Base-by-base conservation (phyloP, 192 early-diverging fungal genomes). In the Phlyctochytrium planicorne region DNA sequence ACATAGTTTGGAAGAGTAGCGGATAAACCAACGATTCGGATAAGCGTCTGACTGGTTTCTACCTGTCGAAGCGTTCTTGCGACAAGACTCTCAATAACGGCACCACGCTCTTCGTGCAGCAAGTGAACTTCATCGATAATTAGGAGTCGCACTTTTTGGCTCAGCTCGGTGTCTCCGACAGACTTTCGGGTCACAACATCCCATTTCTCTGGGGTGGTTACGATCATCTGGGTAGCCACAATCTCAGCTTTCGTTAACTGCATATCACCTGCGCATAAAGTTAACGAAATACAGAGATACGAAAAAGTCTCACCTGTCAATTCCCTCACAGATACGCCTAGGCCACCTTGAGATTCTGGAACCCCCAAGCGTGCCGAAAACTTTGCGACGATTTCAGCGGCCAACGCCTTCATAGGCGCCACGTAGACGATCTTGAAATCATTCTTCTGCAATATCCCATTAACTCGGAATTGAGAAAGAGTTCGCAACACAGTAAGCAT, bases 161-260 rank as follows among this genome's bases (percentile, higher is more conserved):
- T 87, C 10, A 99, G 83, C 66, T 98, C 95, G 14, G 88, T 91
- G 82, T 99, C 97, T 25, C 97, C 96, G 20, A 88, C 91, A 36
- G 89, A 84, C 75, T 99, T 99, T 65, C 97, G 87, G 24, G 97
- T 99, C 10, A 99, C 94, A 12, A 98, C 97, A 80, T 99, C 97
- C 97, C 97, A 99, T 62, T 98, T 99, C 74, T 99, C 97, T 0
- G 97, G 97, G 0, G 97, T 99, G 3, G 96, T 98, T 30, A 99
- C 96, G 76, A 99, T 94, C 68, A 99, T 94, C 75, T 99, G 95
- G 1, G 96, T 99, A 24, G 85, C 87, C 30, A 80, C 82, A 30
- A 99, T 91, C 77, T 99, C 96, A 1, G 91, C 80, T 69, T 95
- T 96, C 6, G 97, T 98, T 65, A 99, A 78, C 74, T 98, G 96